Evolutionary conservation across 2,329 filamentous ascomycete species (phyloP), one percentile per base, ranked within the genome.

Genomic region (Xylaria sp.): DNA sequence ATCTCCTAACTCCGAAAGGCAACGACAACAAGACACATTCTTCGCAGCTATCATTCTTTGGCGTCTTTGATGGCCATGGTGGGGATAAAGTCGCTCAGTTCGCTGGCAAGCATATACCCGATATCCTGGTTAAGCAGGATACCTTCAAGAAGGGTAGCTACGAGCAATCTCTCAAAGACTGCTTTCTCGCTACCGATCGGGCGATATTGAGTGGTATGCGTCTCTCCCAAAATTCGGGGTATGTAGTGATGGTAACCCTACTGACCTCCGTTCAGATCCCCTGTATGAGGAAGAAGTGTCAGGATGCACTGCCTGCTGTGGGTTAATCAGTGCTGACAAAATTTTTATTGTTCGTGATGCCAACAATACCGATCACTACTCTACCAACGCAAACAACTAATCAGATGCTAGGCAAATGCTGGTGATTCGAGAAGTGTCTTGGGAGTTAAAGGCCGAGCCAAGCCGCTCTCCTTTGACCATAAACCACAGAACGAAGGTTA

Each of bases 391-490:
- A 35, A 58, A 37, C 40, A 33, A 41, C 44, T 66, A 57, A 72
- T 73, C 64, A 75, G 73, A 55, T 64, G 51, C n/a, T 47, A 99
- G 95, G 95, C 92, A 73, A 99, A 99, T 76, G 92, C 95, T 66
- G 95, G 95, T 74, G 95, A 99, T 78, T 99, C 95, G 66, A 88
- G 95, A 82, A 92, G 90, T 74, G 95, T 99, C 25, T 81, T 99
- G 68, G 95, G 95, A 71, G 92, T 99, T 73, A 99, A 98, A 82
- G 95, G 95, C 68, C 87, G 95, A 72, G 95, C 95, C 69, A 99
- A 98, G 82, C 95, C 95, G 54, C 84, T 99, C 63, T 99, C 95
- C n/a, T 96, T 96, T 75, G 95, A 99, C 77, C 95, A 99, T 84
- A 99, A 99, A 81, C 95, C 95, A 41, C 93, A 97, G 77, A 97